A percentile compares a stretch with the other conserved stretches of the same genome.
These are phyloP conservation scores for Triticum dicoccoides DNA, from an alignment of 176 grass and related monocot genomes.

Conservation along the genomic window DNA sequence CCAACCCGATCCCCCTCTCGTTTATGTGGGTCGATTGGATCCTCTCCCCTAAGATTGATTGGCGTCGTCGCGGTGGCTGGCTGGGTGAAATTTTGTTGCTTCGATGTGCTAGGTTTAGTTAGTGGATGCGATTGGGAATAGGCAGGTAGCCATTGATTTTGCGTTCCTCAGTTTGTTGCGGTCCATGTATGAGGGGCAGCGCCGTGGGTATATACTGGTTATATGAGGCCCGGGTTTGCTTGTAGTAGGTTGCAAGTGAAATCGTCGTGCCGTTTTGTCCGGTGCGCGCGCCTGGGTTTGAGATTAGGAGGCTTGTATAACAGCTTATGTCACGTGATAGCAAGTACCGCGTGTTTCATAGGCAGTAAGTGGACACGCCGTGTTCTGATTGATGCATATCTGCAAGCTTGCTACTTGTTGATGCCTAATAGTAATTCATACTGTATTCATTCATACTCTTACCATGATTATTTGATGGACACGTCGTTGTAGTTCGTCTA, in stretches of 20 bases:
- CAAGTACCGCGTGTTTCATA: not conserved
- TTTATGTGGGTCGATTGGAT: not conserved
- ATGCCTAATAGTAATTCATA: not conserved
- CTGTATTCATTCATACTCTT: not conserved
- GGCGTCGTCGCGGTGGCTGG: not conserved
- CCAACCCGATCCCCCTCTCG: not conserved
- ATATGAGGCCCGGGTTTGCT: not conserved
- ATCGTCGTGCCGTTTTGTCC: not conserved
- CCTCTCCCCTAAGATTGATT: not conserved
- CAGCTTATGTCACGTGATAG: not conserved
- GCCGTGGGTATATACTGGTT: not conserved
- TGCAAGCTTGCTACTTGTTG: not conserved
- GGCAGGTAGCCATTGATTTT: not conserved
- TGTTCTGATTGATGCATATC: not conserved
- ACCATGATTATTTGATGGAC: not conserved
- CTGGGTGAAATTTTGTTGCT: not conserved
- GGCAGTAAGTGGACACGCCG: not conserved
- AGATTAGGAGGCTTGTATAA: too few species aligned
- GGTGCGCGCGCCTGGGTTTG: not conserved
- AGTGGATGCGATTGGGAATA: not conserved
- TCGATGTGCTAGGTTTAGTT: not conserved
- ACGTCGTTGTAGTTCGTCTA: not conserved
- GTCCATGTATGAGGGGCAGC: not conserved
- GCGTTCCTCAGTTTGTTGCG: not conserved
- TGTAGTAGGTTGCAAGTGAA: not conserved